A percentile compares a stretch with the other conserved stretches of the same genome.
Evolutionary conservation across 2,329 filamentous ascomycete species (phyloP).

Genomic region (Talaromyces marneffei): DNA sequence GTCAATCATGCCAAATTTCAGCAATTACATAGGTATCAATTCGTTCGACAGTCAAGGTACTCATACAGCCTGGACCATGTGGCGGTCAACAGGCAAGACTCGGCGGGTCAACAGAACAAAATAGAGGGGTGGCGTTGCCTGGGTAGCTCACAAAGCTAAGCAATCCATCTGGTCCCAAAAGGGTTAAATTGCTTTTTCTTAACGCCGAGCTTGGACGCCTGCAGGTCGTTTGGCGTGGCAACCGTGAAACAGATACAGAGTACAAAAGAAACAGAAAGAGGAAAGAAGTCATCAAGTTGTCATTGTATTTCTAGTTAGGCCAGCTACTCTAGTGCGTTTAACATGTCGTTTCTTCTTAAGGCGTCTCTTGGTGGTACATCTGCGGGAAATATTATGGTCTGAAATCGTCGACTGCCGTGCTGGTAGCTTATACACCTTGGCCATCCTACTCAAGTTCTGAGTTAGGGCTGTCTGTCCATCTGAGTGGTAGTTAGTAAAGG

Average conservation of each 20-base stretch:
- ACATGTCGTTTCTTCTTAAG: background rate
- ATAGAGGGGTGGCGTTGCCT: constrained; percentile 15
- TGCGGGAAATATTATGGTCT: too few species aligned
- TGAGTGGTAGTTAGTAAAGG: background rate
- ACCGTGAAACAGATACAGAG: background rate
- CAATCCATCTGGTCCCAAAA: background rate
- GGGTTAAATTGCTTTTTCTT: constrained; percentile 2
- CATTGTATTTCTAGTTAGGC: background rate
- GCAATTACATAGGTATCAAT: background rate
- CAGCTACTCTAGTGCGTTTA: background rate
- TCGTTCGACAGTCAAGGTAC: background rate
- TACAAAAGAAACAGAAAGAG: background rate
- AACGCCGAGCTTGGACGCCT: background rate
- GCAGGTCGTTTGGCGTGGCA: background rate
- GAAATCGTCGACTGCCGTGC: background rate
- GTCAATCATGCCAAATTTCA: background rate
- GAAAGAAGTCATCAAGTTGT: background rate
- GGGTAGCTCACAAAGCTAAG: constrained; percentile 8
- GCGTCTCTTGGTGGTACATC: background rate
- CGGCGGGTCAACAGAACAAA: background rate
- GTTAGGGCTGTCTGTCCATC: background rate
- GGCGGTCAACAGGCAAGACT: constrained; percentile 2
- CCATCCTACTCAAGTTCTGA: background rate
- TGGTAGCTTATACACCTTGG: background rate
- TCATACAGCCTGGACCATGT: background rate